Percentiles rank a stretch among this genome's conserved stretches.
These are phyloP conservation scores for Phytophthora pisi DNA, from an alignment of 352 stramenopile genomes.

Conservation along the genomic window DNA sequence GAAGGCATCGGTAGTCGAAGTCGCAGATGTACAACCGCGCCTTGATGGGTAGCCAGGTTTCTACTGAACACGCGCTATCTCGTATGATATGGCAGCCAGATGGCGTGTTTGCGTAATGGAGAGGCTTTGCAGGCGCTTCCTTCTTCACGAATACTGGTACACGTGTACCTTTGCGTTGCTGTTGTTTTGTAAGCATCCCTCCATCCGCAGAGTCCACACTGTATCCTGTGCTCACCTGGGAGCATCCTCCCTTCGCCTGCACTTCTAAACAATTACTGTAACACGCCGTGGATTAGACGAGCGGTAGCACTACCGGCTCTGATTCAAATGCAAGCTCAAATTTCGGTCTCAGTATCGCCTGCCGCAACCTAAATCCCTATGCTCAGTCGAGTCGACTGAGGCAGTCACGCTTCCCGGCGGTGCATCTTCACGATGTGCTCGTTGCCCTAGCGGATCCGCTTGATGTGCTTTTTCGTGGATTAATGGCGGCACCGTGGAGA, in stretches of 20 bases:
- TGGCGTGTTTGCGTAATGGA: constrained; percentile 8
- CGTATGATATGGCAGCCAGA: constrained; percentile 5
- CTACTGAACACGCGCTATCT: constrained; percentile 11
- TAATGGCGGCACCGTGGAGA: constrained; percentile 4
- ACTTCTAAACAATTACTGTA: constrained; percentile 22
- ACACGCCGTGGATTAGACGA: constrained; percentile 24
- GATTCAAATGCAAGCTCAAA: background rate
- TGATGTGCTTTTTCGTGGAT: constrained; percentile 8
- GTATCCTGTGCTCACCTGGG: background rate
- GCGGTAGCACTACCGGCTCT: background rate
- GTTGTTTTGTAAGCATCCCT: background rate
- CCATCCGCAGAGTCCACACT: background rate
- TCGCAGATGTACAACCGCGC: background rate
- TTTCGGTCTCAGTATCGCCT: background rate
- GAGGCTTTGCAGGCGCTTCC: background rate
- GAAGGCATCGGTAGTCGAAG: background rate
- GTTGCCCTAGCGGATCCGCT: constrained; percentile 3
- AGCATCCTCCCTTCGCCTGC: no score
- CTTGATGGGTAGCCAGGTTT: background rate
- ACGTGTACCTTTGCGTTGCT: background rate
- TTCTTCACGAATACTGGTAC: background rate
- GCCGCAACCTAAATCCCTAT: background rate
- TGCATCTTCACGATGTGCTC: constrained; percentile 17
- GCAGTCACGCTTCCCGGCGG: constrained; percentile 13
- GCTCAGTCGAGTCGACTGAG: background rate